Evolutionary conservation across 345 rosid genomes (phyloP).

Genomic region (Syzygium grande): DNA sequence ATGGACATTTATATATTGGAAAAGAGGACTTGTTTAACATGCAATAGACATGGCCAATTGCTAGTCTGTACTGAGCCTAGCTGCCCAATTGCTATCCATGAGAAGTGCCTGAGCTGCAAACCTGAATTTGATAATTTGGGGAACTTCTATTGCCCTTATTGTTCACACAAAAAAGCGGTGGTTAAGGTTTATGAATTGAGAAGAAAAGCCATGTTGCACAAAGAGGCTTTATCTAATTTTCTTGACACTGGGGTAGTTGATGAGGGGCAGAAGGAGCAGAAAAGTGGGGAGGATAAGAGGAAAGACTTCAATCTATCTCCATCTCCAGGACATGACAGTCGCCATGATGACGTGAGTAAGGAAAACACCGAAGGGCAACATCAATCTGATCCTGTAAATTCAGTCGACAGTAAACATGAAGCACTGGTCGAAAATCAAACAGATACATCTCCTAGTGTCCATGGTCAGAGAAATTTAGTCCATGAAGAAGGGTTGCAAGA

Average conservation of each 20-base stretch:
- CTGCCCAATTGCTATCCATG: constrained; percentile 40
- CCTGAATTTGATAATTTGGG: constrained; percentile 38
- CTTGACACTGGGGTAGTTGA: constrained; percentile 1
- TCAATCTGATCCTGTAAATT: background rate
- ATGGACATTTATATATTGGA: constrained; percentile 2
- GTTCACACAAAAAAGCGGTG: constrained; percentile 39
- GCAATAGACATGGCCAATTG: constrained; percentile 18
- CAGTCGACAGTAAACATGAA: background rate
- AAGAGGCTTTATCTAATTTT: constrained; percentile 17
- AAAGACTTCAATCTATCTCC: background rate
- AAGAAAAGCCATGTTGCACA: constrained; percentile 22
- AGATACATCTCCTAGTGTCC: background rate
- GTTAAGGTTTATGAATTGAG: constrained; percentile 11
- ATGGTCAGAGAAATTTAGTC: background rate
- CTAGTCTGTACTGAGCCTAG: constrained; percentile 28
- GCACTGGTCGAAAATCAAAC: background rate
- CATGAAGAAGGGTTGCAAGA: constrained; percentile 4
- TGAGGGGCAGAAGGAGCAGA: background rate
- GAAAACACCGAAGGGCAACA: background rate
- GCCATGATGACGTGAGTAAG: background rate
- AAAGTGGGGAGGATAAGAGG: background rate
- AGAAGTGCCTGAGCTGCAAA: constrained; percentile 14
- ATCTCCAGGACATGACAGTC: background rate
- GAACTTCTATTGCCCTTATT: constrained; percentile 52
- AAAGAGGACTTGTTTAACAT: constrained; percentile 18